These are phyloP conservation scores for Breviolum minutum DNA, from an alignment of 73 alveolate species.

Conservation along the genomic window DNA sequence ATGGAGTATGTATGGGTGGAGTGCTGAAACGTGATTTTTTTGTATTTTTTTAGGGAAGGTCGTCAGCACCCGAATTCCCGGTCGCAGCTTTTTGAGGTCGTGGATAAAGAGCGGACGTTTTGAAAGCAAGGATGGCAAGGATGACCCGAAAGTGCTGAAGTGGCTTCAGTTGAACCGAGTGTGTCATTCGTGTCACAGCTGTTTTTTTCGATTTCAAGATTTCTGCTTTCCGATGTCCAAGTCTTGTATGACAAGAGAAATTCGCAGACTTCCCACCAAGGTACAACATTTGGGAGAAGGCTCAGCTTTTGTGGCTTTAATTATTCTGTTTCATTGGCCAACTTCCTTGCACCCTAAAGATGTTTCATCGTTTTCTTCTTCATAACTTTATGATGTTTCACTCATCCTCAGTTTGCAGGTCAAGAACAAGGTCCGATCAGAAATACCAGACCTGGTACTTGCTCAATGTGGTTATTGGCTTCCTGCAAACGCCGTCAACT, in stretches of 20 bases:
- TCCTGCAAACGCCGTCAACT: conserved; percentile 88
- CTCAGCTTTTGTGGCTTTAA: not conserved
- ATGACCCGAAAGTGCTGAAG: conserved; percentile 28
- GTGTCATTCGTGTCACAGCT: no score
- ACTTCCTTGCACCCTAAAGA: no score
- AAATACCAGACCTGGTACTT: conserved; percentile 52
- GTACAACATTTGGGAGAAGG: conserved; percentile 60
- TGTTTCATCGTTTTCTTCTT: no score
- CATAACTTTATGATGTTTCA: not conserved
- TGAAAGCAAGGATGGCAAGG: not conserved
- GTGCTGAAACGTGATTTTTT: not conserved
- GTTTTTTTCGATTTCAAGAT: not conserved
- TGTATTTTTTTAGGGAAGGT: not conserved
- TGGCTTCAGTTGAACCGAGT: not conserved
- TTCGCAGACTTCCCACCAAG: not conserved
- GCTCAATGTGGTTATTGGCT: conserved; percentile 80
- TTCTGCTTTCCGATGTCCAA: not conserved
- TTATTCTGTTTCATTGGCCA: not conserved
- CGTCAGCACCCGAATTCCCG: not conserved
- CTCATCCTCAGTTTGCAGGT: not conserved
- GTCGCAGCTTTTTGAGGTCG: not conserved
- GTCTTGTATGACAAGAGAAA: not conserved
- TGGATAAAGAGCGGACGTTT: conserved; percentile 45
- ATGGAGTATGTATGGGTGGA: not conserved
- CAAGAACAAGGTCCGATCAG: conserved; percentile 22